A percentile compares a stretch with the other conserved stretches of the same genome.
These are phyloP conservation scores for Aureobasidium mangrovei DNA, from an alignment of 2,329 filamentous ascomycete species.

Conservation along the genomic window DNA sequence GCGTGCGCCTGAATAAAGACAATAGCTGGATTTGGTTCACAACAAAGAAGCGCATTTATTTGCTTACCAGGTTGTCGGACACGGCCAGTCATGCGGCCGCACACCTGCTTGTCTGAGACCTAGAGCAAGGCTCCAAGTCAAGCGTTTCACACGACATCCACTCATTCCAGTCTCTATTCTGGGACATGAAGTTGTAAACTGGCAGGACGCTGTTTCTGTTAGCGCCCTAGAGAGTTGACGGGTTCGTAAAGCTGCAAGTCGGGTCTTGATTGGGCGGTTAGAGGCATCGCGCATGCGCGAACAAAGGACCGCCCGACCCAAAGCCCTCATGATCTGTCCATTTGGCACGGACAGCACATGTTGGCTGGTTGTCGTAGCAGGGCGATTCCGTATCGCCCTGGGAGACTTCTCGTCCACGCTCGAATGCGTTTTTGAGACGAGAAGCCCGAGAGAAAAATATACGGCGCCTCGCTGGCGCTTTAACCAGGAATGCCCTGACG, in stretches of 20 bases:
- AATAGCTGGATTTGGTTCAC: slow-evolving; percentile 30
- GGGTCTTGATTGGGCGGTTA: slow-evolving; percentile 9
- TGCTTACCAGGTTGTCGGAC: slow-evolving; percentile 24
- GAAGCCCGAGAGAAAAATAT: slow-evolving; percentile 8
- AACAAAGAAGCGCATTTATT: slow-evolving; percentile 8
- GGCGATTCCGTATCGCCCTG: slow-evolving; percentile 13
- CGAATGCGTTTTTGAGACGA: slow-evolving; percentile 11
- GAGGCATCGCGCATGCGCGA: slow-evolving; percentile 6
- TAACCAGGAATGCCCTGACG: slow-evolving; percentile 7
- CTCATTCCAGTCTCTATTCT: slow-evolving; percentile 35
- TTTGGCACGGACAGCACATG: background rate
- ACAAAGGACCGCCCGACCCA: slow-evolving; percentile 11
- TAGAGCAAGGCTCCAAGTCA: slow-evolving; percentile 28
- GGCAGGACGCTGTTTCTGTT: slow-evolving; percentile 26
- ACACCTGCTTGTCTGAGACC: slow-evolving; percentile 25
- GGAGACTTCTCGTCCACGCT: slow-evolving; percentile 4
- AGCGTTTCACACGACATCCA: slow-evolving; percentile 35
- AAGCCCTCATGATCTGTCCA: slow-evolving; percentile 6
- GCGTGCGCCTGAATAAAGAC: slow-evolving; percentile 22
- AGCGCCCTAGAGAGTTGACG: slow-evolving; percentile 16
- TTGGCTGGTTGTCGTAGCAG: slow-evolving; percentile 10
- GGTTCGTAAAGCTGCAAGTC: slow-evolving; percentile 8
- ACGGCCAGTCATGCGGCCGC: slow-evolving; percentile 26
- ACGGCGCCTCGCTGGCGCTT: slow-evolving; percentile 6
- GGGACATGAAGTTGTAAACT: slow-evolving; percentile 29